Conservation (phyloP, 805 yeast genomes). For the Kodamaea laetipori region DNA sequence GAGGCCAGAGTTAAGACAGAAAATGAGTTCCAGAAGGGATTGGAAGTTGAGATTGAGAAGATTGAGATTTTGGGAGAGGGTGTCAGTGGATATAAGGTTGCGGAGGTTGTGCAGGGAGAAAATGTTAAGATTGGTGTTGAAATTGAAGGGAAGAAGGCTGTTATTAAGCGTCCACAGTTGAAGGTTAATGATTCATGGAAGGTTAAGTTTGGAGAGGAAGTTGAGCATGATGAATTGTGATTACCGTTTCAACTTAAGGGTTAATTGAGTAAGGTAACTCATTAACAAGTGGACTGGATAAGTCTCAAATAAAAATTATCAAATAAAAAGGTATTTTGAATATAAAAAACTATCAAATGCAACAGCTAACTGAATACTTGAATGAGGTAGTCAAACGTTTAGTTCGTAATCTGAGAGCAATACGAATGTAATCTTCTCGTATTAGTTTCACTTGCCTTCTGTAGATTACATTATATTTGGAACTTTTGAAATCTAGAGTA, state of each 20-base stretch:
- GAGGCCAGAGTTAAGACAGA: conserved; percentile 9
- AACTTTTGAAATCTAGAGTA: too few relatives aligned
- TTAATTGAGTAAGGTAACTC: too few relatives aligned
- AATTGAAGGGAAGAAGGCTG: conserved; percentile 2
- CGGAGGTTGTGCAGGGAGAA: conserved; percentile 37
- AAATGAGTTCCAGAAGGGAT: conserved; percentile 17
- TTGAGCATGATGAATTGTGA: conserved; percentile 32
- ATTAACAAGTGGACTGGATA: too few relatives aligned
- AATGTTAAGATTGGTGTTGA: conserved; percentile 9
- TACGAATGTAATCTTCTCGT: too few relatives aligned
- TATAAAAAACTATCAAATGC: too few relatives aligned
- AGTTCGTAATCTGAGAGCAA: too few relatives aligned
- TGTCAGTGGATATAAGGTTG: conserved; percentile 16
- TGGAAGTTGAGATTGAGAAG: conserved; percentile 54
- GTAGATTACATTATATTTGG: too few relatives aligned
- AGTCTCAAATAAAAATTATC: too few relatives aligned
- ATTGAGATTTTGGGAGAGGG: conserved; percentile 47
- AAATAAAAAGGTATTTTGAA: too few relatives aligned
- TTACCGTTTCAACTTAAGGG: not conserved
- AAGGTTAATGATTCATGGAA: conserved; percentile 50
- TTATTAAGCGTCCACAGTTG: conserved; percentile 55
- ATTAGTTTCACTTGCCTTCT: too few relatives aligned
- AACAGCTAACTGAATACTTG: too few relatives aligned
- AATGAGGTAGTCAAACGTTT: too few relatives aligned
- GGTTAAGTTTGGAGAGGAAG: conserved; percentile 23